Base-by-base conservation (phyloP, 202 grass and related monocot species). In the Hordeum pubiflorum region DNA sequence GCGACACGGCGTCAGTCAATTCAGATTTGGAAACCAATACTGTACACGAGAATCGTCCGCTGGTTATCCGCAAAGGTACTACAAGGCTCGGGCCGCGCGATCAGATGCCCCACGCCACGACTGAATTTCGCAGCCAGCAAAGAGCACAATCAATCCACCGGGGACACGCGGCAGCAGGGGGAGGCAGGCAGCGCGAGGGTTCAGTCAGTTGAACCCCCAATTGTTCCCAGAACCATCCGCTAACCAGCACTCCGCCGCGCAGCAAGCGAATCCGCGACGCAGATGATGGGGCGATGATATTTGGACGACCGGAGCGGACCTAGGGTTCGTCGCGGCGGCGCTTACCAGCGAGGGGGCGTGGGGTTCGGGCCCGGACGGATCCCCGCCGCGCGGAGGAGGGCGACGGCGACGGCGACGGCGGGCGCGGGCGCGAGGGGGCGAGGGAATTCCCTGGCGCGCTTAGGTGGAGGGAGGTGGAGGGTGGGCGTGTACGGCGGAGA, bases 401-500 rank as follows among this genome's bases (percentile, higher is more conserved):
- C 14, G 14, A 3, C 50, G 69, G 23, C 22, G 15, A 12, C 44
- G 69, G 44, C 70, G 69, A 1, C 22, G 41, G 68, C 38, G 67
- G 67, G 22, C 29, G 23, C 17, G 69, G 67, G 22, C 29, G 23
- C 17, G 69, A 17, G 24, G 0, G 23, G 24, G 69, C 17, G 50
- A 8, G 17, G 12, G 70, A 55, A 55, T 55, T 34, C 70, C 15
- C 17, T 52, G 69, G 26, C 70, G 70, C 43, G 69, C 69, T 50
- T 26, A 29, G 69, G 9, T 31, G 14, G 69, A 33, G 17, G 3
- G 63, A 29, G 69, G 9, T 31, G 14, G 69, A 33, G 17, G 3
- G 63, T 9, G 14, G 41, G 70, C 70, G 70, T 73, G 70, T 73
- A 73, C 70, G 70, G 70, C 70, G 70, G 70, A 73, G 70, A 73